Evolutionary conservation across 768 basidiomycete genomes (phyloP).

Genomic region (Lentinus tigrinus): DNA sequence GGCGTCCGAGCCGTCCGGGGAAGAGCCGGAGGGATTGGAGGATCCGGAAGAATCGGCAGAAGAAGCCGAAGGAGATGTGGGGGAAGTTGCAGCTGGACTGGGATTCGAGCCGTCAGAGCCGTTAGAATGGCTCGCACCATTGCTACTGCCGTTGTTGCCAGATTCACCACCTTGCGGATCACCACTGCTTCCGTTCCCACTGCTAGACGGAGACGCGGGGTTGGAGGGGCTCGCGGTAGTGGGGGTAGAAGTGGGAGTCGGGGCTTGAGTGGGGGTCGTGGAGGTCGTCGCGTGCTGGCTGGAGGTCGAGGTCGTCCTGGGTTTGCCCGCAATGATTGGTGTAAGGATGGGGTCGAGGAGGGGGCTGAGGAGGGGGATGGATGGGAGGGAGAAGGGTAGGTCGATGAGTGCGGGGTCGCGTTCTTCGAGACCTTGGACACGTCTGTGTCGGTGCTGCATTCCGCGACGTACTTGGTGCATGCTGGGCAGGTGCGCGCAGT

Average conservation of each 20-base stretch:
- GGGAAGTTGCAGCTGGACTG: background rate
- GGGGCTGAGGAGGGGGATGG: conserved; percentile 40
- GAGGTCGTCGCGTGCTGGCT: background rate
- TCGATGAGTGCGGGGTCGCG: conserved; percentile 41
- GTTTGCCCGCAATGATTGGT: conserved; percentile 22
- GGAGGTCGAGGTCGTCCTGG: background rate
- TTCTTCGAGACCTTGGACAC: conserved; percentile 24
- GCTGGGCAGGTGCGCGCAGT: background rate
- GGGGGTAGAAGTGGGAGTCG: background rate
- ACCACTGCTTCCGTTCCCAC: background rate
- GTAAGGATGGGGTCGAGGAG: conserved; percentile 33
- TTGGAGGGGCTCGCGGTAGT: background rate
- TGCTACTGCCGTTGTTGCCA: conserved; percentile 4
- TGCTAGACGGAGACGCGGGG: conserved; percentile 1
- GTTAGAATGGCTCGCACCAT: background rate
- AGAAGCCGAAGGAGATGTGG: background rate
- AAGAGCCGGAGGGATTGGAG: background rate
- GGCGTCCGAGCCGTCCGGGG: background rate
- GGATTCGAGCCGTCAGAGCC: background rate
- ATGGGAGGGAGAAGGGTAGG: conserved; percentile 38
- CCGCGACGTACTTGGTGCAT: conserved; percentile 10
- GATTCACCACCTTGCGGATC: background rate
- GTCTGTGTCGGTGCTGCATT: conserved; percentile 12
- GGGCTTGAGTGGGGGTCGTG: background rate
- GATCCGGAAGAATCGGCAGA: background rate